phyloP scores from a whole-genome alignment of 2,329 filamentous ascomycete species.

The Talaromyces sp. region DNA sequence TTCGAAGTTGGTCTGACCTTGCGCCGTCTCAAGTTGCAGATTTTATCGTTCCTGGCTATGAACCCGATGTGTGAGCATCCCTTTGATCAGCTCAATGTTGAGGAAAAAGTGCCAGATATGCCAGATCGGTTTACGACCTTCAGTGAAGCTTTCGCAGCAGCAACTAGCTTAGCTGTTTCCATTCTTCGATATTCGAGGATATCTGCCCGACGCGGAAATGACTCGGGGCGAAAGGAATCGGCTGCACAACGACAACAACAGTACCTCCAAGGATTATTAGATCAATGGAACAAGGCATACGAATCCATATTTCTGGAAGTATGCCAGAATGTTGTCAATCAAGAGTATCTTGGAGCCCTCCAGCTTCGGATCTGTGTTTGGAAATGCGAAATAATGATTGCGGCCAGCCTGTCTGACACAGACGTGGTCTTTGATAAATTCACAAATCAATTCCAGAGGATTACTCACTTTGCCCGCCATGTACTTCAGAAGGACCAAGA shows the following conservation, averaged over 20 bases:
- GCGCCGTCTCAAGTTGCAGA: background rate
- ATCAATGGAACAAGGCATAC: background rate
- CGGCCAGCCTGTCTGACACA: background rate
- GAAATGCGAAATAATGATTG: conserved; percentile 1
- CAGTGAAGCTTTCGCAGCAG: background rate
- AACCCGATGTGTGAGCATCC: conserved; percentile 2
- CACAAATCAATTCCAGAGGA: background rate
- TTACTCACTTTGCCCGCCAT: background rate
- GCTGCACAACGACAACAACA: background rate
- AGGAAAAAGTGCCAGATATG: background rate
- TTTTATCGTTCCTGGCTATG: background rate
- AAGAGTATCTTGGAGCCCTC: background rate
- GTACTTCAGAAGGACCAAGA: background rate
- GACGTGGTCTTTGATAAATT: background rate
- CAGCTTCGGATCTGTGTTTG: background rate
- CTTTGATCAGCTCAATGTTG: background rate
- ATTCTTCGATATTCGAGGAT: background rate
- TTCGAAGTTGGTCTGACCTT: background rate
- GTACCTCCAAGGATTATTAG: background rate
- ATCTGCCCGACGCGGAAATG: background rate
- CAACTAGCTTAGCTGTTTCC: background rate
- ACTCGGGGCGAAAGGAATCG: background rate
- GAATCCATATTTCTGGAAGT: background rate
- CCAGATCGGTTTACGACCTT: background rate
- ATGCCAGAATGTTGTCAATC: background rate